Evolutionary conservation across 2,329 filamentous ascomycete genomes (phyloP).

Genomic region (Diaporthe destruens): DNA sequence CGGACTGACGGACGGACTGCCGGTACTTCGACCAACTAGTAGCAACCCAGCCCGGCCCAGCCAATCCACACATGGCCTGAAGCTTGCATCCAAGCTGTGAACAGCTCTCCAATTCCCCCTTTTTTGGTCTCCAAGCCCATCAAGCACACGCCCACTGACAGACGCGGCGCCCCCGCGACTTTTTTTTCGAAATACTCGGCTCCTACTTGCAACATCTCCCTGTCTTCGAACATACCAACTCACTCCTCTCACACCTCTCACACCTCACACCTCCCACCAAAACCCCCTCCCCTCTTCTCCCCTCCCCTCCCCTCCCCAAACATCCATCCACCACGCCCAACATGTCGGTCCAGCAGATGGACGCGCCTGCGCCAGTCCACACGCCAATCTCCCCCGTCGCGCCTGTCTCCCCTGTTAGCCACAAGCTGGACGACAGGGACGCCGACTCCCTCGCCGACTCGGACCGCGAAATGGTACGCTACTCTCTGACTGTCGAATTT

Average conservation of each 20-base stretch:
- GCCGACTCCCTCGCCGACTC: slow-evolving; percentile 48
- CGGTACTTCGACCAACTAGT: slow-evolving; percentile 20
- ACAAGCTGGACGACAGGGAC: slow-evolving; percentile 42
- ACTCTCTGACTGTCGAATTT: slow-evolving; percentile 35
- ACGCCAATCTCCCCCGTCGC: slow-evolving; percentile 42
- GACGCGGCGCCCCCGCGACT: slow-evolving; percentile 33
- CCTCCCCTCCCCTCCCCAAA: not conserved
- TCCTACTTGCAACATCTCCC: not conserved
- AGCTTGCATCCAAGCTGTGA: slow-evolving; percentile 37
- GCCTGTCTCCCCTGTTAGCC: slow-evolving; percentile 42
- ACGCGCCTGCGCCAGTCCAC: slow-evolving; percentile 45
- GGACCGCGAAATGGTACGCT: slow-evolving; percentile 56
- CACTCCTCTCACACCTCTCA: slow-evolving; percentile 1
- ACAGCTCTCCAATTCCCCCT: slow-evolving; percentile 35
- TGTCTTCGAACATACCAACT: not conserved
- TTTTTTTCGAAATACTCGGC: slow-evolving; percentile 18
- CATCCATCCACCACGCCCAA: slow-evolving; percentile 5
- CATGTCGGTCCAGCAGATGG: slow-evolving; percentile 51
- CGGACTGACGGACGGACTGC: slow-evolving; percentile 25
- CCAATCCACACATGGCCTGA: slow-evolving; percentile 38
- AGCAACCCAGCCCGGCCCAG: slow-evolving; percentile 19
- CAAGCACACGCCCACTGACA: slow-evolving; percentile 26
- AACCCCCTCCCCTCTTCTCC: no score
- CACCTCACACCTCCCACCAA: not conserved
- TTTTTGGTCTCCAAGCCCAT: not conserved